Evolutionary conservation across 352 stramenopile genomes (phyloP).

Genomic region (Phytophthora fragariae): DNA sequence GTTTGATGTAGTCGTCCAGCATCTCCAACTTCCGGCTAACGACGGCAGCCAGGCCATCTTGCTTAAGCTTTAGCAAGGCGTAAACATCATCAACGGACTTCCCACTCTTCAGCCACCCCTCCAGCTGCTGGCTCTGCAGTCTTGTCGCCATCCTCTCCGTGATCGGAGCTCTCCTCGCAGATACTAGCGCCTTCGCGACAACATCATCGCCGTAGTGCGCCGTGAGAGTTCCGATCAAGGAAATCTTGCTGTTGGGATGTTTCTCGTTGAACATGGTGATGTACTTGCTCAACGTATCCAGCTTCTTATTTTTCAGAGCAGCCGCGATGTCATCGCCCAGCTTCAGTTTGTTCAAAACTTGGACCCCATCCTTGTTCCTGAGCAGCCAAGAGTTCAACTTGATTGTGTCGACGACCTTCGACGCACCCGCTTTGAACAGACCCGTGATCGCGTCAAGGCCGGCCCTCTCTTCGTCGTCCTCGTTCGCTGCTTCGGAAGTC

Average conservation of each 20-base stretch:
- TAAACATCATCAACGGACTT: background rate
- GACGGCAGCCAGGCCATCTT: background rate
- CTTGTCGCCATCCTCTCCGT: background rate
- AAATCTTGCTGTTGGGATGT: background rate
- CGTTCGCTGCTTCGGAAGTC: background rate
- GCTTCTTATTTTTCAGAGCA: background rate
- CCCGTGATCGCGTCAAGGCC: background rate
- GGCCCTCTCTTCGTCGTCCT: background rate
- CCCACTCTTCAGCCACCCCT: background rate
- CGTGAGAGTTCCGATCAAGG: background rate
- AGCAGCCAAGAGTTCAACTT: background rate
- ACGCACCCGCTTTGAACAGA: background rate
- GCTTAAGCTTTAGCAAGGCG: background rate
- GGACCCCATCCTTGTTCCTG: background rate
- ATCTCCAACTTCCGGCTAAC: background rate
- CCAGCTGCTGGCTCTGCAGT: background rate
- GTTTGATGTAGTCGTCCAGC: background rate
- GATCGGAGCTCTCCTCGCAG: background rate
- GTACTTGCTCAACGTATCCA: background rate
- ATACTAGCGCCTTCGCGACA: background rate
- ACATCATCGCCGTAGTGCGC: background rate
- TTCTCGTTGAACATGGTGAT: constrained; percentile 1
- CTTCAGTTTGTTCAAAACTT: background rate
- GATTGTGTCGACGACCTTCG: background rate
- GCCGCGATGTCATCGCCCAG: background rate